Evolutionary conservation across 306 rosid genomes (phyloP), one percentile per base, ranked within the genome.

Genomic region (Herpetospermum pedunculosum): DNA sequence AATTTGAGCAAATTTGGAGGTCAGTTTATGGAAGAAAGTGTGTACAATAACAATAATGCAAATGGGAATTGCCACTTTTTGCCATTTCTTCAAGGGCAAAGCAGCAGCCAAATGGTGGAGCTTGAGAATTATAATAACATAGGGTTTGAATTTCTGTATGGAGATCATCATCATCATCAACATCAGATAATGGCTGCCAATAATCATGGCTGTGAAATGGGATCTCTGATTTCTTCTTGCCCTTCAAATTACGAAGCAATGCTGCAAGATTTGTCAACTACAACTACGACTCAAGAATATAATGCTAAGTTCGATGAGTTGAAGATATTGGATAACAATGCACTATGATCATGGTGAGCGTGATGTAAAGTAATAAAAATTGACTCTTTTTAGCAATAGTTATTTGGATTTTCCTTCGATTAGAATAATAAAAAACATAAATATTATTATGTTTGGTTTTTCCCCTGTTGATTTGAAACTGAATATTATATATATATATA

Each of bases 271-370:
- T 13, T 72, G 63, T 34, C 68, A 16, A 32, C 68, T 8, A 60
- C 40, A 2, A 34, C 68, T 16, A 29, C 35, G 4, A 70, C 59
- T 47, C 78, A 72, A 29, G 30, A 72, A 35, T 49, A 76, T 60
- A 8, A 15, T 77, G 76, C 75, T 69, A 77, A 49, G 74, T 81
- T 83, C 50, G 71, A 76, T 75, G 84, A 83, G 54, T 63, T 79
- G 76, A 79, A 19, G 58, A 47, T 70, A 40, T 37, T 38, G 14
- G 69, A 30, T 59, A 26, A 25, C 38, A 29, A 15, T 32, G 69
- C 26, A 60, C 8, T 40, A 41, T 67, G 72, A 67, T 67, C 35
- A 67, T 23, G 50, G 21, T 8, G 72, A 30, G 6, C 12, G 11
- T 3, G 2, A 41, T 67, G 72, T 67, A 67, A 67, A 67, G 35